phyloP scores from a whole-genome alignment of 148 eudicot species.

The Rhododendron kiyosumense region DNA sequence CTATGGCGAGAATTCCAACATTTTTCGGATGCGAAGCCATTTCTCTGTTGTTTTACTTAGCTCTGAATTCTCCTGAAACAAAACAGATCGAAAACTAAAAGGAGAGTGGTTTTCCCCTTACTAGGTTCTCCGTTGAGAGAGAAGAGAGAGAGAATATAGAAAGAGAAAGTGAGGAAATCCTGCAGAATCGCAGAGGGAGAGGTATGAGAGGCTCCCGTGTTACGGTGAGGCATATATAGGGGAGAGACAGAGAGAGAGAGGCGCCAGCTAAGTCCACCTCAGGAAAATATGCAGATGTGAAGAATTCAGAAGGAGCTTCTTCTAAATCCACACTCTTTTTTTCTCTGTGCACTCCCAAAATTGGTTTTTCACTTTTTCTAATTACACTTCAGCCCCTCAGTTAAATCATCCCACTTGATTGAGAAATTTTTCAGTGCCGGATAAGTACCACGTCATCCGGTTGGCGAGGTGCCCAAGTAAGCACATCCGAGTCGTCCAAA shows the following conservation, averaged over 20 bases:
- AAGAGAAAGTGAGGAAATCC: slow-evolving; percentile 1
- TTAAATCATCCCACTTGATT: no score
- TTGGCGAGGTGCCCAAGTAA: no score
- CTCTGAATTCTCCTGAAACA: background rate
- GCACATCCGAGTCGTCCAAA: no score
- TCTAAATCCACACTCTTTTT: no score
- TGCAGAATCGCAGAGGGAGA: slow-evolving; percentile 8
- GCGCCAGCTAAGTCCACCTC: background rate
- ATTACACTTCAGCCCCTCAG: background rate
- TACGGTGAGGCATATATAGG: slow-evolving; percentile 13
- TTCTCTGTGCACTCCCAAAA: background rate
- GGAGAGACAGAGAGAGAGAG: no score
- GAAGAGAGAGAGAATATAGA: slow-evolving; percentile 9
- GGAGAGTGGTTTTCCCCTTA: background rate
- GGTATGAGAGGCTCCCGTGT: slow-evolving; percentile 3
- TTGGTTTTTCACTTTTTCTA: background rate
- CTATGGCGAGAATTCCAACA: slow-evolving; percentile 97
- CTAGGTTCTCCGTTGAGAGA: background rate
- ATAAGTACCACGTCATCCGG: no score
- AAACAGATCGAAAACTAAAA: slow-evolving; percentile 11
- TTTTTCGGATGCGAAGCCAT: slow-evolving; percentile 47
- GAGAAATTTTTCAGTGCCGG: no score
- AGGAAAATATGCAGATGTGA: background rate
- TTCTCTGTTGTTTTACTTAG: background rate
- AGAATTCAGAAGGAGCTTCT: no score